phyloP scores from a whole-genome alignment of 2,329 filamentous ascomycete genomes.

The Microdochium nivale region DNA sequence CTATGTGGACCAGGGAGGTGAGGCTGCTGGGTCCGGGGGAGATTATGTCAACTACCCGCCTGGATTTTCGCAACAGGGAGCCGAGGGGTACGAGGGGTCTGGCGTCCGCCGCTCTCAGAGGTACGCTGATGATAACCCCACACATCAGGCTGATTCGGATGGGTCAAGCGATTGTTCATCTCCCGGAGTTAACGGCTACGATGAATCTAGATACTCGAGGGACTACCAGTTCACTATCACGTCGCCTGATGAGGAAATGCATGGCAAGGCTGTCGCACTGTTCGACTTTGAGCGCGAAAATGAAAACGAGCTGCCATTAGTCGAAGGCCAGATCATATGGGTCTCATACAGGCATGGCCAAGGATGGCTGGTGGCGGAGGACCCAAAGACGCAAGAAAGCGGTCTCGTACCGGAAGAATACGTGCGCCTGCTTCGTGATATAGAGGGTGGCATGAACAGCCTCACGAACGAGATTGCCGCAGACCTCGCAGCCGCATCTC shows the following conservation, averaged over 20 bases:
- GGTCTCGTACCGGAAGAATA: conserved; percentile 96
- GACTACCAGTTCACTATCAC: conserved; percentile 95
- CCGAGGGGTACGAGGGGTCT: conserved; percentile 35
- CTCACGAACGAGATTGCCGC: conserved; percentile 53
- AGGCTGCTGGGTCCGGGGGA: conserved; percentile 68
- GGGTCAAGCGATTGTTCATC: conserved; percentile 51
- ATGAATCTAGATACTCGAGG: conserved; percentile 75
- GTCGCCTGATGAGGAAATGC: conserved; percentile 94
- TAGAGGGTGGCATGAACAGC: conserved; percentile 80
- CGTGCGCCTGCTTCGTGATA: conserved; percentile 83
- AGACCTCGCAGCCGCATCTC: conserved; percentile 31
- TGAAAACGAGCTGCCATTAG: conserved; percentile 86
- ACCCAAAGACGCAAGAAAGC: conserved; percentile 88
- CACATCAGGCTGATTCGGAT: conserved; percentile 47
- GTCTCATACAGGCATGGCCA: conserved; percentile 94
- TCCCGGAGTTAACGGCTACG: conserved; percentile 47
- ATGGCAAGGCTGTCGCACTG: conserved; percentile 88
- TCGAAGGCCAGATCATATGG: conserved; percentile 92
- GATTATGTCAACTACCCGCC: conserved; percentile 74
- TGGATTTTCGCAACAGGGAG: not conserved
- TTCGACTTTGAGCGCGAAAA: conserved; percentile 95
- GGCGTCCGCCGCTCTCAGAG: conserved; percentile 38
- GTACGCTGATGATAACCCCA: conserved; percentile 34
- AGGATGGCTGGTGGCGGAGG: conserved; percentile 94
- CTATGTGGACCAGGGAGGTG: conserved; percentile 61